Evolutionary conservation across 108 stramenopile genomes (phyloP), one percentile per base, ranked within the genome.

Genomic region (Conticribra guillardii): DNA sequence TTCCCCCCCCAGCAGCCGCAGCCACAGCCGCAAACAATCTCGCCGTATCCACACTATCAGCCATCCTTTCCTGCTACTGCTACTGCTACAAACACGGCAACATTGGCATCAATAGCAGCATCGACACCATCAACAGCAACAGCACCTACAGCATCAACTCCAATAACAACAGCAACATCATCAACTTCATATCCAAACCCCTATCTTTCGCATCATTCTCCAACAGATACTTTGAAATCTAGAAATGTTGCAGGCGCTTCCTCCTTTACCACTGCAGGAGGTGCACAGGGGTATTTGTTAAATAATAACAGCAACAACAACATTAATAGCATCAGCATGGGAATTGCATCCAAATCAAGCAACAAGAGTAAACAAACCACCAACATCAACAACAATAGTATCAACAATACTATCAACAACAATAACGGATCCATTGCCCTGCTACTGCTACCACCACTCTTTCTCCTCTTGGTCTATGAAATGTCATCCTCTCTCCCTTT

Each of bases 401-500:
- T n/a, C 31, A 73, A 59, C 22, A 16, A 9, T 18, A 9, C 51
- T 33, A 29, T 1, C 9, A 34, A 33, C 45, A 60, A 76, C 37
- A 79, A 88, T 62, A 84, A 85, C 52, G 32, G 66, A 16, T 26
- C 54, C 21, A 64, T 84, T 3, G 67, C 86, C 17, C 24, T 80
- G 0, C 60, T 86, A 30, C 56, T 89, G 5, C 49, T 84, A 0
- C 84, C 88, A n/a, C 60, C 85, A 29, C 58, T 89, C 16, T 4
- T 32, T 15, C 37, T 66, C n/a, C 77, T 83, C 3, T 50, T 86
- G n/a, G 41, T 89, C 1, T 81, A 67, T 54, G 82, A 76, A 64
- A 84, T 83, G 62, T 61, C 82, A 18, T 84, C 88, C n/a, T 65
- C 86, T 1, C 23, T 84, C 5, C 77, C 80, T 8, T 22, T 87